phyloP scores from a whole-genome alignment of 2,329 filamentous ascomycete species.

The Endocalyx cinctus region DNA sequence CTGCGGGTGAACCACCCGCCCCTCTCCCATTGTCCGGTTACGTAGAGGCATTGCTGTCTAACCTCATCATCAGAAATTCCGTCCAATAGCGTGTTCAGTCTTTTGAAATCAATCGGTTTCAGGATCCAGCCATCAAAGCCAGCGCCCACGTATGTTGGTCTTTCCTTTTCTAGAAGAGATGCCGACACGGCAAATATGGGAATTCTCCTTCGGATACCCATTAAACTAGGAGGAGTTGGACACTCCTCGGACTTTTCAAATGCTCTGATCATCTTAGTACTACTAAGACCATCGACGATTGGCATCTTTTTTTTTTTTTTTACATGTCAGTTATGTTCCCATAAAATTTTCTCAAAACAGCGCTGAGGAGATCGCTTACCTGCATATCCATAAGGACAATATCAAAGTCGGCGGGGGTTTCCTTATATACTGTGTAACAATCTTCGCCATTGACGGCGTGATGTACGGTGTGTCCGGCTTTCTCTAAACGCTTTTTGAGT shows the following conservation, averaged over 20 bases:
- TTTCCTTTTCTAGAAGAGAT: conserved; percentile 68
- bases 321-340: too few relatives aligned
- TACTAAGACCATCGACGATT: conserved; percentile 78
- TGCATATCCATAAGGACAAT: conserved; percentile 91
- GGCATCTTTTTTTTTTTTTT: conserved; percentile 85
- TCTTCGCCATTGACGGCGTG: conserved; percentile 81
- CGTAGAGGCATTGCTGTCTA: conserved; percentile 62
- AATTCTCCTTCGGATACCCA: conserved; percentile 58
- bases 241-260: conserved; percentile 54
- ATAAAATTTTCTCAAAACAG: background rate
- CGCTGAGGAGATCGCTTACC: conserved; percentile 44
- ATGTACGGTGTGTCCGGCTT: conserved; percentile 64
- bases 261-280: conserved; percentile 77
- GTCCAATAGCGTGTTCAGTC: conserved; percentile 62
- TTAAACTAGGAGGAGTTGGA: conserved; percentile 52
- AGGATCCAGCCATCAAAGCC: conserved; percentile 91
- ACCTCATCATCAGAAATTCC: conserved; percentile 61
- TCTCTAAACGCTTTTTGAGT: conserved; percentile 73
- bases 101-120: conserved; percentile 79
- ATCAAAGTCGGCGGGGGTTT: conserved; percentile 61
- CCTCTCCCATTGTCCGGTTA: conserved; percentile 71
- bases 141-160: conserved; percentile 64
- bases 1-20: conserved; percentile 71
- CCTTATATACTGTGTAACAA: conserved; percentile 66
- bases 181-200: conserved; percentile 87